Percentiles rank a stretch among this genome's conserved stretches.
phyloP scores from a whole-genome alignment of 1,284 basidiomycete species.

The Phellinidium pouzarii region DNA sequence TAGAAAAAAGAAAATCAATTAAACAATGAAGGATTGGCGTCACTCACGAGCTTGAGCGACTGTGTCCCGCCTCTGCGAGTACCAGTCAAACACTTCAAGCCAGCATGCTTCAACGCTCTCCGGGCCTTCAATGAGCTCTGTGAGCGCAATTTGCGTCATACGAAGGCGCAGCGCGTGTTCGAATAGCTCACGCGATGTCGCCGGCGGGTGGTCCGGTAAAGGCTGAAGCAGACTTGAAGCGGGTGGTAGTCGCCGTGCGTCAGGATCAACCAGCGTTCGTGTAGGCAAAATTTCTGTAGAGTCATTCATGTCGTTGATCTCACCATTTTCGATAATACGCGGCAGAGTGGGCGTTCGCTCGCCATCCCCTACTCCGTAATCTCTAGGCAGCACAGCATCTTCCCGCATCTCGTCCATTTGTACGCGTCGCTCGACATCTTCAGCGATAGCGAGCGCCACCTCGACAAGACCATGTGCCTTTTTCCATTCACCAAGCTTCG shows the following conservation, averaged over 20 bases:
- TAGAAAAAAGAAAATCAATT: background rate
- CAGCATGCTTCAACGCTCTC: slow-evolving; percentile 81
- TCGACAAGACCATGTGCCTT: slow-evolving; percentile 78
- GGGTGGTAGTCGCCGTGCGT: slow-evolving; percentile 37
- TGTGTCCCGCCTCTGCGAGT: slow-evolving; percentile 51
- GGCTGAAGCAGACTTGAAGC: slow-evolving; percentile 44
- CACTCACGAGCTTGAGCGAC: slow-evolving; percentile 20
- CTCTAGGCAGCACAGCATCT: slow-evolving; percentile 11
- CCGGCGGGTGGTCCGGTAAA: slow-evolving; percentile 46
- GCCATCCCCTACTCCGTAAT: slow-evolving; percentile 8
- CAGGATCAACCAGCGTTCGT: slow-evolving; percentile 30
- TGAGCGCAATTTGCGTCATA: slow-evolving; percentile 80
- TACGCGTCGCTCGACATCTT: slow-evolving; percentile 36
- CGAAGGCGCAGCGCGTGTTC: slow-evolving; percentile 80
- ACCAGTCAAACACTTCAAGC: slow-evolving; percentile 85
- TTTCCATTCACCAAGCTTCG: slow-evolving; percentile 75
- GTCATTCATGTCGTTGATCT: slow-evolving; percentile 15
- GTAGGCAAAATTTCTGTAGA: slow-evolving; percentile 11
- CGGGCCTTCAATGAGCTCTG: slow-evolving; percentile 81
- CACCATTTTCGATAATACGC: slow-evolving; percentile 8
- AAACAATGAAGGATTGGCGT: too few relatives aligned
- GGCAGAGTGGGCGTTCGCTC: slow-evolving; percentile 7
- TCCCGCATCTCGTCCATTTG: slow-evolving; percentile 22
- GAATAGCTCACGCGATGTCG: slow-evolving; percentile 58
- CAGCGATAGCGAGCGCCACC: slow-evolving; percentile 50